phyloP scores from a whole-genome alignment of 495 filamentous ascomycete genomes.

The Hypomontagnella submonticulosa region DNA sequence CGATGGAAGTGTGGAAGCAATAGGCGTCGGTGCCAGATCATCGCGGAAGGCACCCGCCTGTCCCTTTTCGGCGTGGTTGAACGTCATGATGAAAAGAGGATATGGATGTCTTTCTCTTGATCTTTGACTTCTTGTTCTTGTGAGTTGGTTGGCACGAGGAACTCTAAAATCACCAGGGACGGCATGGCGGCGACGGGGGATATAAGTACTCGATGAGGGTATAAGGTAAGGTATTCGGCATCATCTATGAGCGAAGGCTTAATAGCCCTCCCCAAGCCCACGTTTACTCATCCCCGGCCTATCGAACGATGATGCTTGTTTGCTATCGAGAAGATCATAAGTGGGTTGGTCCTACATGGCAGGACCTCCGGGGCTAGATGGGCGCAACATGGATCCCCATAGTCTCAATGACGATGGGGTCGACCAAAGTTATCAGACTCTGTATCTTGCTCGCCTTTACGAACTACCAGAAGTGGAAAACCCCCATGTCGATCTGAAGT shows the following conservation, averaged over 20 bases:
- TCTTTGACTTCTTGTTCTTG: constrained; percentile 25
- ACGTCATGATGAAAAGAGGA: constrained; percentile 40
- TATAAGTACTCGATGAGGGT: constrained; percentile 38
- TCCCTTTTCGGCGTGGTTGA: constrained; percentile 36
- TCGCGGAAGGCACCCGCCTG: constrained; percentile 30
- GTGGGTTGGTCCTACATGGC: constrained; percentile 31
- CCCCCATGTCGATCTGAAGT: constrained; percentile 29
- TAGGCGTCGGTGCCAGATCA: constrained; percentile 31
- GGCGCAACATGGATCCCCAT: constrained; percentile 31
- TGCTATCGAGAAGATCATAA: constrained; percentile 37
- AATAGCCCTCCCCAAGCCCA: constrained; percentile 2
- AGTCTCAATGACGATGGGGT: constrained; percentile 38
- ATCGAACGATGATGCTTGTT: constrained; percentile 37
- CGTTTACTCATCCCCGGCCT: constrained; percentile 20
- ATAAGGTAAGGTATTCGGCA: constrained; percentile 12
- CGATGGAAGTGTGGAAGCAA: constrained; percentile 22
- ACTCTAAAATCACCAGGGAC: constrained; percentile 27
- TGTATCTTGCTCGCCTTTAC: constrained; percentile 36
- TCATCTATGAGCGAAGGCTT: constrained; percentile 16
- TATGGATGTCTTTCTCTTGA: constrained; percentile 34
- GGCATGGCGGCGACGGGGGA: constrained; percentile 20
- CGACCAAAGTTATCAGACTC: constrained; percentile 30
- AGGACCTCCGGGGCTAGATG: constrained; percentile 33
- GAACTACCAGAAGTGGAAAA: constrained; percentile 32
- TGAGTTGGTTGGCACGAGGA: constrained; percentile 38